Base-by-base conservation (phyloP, 768 basidiomycete genomes). In the Lentinula aciculospora region DNA sequence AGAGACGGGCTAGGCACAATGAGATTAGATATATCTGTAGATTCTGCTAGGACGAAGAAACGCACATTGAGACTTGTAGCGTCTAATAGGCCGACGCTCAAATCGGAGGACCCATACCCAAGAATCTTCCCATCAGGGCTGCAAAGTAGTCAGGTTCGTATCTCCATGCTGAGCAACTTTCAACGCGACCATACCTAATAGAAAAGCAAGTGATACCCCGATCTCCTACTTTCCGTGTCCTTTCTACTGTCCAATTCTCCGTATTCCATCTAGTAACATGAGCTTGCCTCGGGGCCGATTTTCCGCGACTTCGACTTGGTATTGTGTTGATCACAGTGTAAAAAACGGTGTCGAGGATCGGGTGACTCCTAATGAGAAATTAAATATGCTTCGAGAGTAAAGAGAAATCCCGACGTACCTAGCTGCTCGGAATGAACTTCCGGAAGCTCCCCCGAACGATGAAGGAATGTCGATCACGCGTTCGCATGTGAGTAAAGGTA, bases 121-220 rank as follows among this genome's bases (percentile, higher is more conserved):
- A 98, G 72, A 36, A 90, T 76, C 60, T 81, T 85, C 1, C 97
- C 96, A 68, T 95, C 84, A 45, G 81, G 72, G 65, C 94, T 98
- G 62, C 10, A 12, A 39, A 5, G 3, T 15, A 8, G 36, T 37
- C 27, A 59, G n/a, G 48, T 53, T 28, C n/a, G 58, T 21, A 36
- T 12, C 44, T 57, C 19, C 58, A 56, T 13, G 9, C 39, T 49
- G 57, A 56, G 31, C 55, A 61, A 23, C 17, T 17, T 32, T 7
- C 54, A 29, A 12, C 65, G n/a, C 9, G 7, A 1, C 8, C 79
- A 57, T 61, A 92, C 94, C 92, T 96, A 53, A 93, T 72, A 66
- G 93, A 92, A 66, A 98, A 88, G 64, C 86, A 89, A 10, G 96
- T 98, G 29, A 97, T 65, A 19, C 88, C 86, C 61, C 86, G 85